Conservation (phyloP, 192 early-diverging fungal genomes). For the Rhizophagus sp. region DNA sequence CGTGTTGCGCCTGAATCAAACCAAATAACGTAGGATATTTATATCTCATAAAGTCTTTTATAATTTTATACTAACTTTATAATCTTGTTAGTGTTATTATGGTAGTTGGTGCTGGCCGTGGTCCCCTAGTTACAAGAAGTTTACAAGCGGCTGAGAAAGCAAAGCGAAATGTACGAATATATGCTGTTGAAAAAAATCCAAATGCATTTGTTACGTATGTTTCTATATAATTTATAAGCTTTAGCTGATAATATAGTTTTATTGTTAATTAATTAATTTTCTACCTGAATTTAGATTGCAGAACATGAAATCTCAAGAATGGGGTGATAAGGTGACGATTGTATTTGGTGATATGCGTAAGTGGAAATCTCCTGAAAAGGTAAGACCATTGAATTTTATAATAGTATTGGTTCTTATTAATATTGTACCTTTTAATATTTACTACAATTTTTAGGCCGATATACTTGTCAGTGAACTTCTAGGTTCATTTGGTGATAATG, state of each 20-base stretch:
- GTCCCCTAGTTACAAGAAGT: conserved; percentile 88
- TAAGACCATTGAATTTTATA: conserved; percentile 27
- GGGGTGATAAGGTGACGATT: conserved; percentile 82
- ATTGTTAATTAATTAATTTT: conserved; percentile 17
- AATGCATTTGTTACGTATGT: conserved; percentile 86
- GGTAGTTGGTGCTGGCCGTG: conserved; percentile 95
- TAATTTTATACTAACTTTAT: conserved; percentile 28
- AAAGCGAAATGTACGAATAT: conserved; percentile 62
- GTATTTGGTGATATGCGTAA: conserved; percentile 91
- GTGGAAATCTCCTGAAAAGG: conserved; percentile 70
- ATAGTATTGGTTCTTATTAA: background rate
- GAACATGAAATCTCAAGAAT: conserved; percentile 67
- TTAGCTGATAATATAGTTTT: background rate
- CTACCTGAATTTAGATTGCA: conserved; percentile 55
- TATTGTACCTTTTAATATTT: background rate
- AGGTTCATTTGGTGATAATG: conserved; percentile 99
- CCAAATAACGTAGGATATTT: conserved; percentile 26
- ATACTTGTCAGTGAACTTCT: conserved; percentile 95
- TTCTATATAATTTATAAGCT: background rate
- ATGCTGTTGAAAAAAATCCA: conserved; percentile 96
- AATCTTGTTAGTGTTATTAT: conserved; percentile 64
- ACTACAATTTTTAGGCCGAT: conserved; percentile 57
- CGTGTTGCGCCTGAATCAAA: conserved; percentile 39
- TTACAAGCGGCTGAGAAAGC: conserved; percentile 73
- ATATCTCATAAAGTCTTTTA: background rate